Base-by-base conservation (phyloP, 441 rosid species). In the Jatropha multifida region DNA sequence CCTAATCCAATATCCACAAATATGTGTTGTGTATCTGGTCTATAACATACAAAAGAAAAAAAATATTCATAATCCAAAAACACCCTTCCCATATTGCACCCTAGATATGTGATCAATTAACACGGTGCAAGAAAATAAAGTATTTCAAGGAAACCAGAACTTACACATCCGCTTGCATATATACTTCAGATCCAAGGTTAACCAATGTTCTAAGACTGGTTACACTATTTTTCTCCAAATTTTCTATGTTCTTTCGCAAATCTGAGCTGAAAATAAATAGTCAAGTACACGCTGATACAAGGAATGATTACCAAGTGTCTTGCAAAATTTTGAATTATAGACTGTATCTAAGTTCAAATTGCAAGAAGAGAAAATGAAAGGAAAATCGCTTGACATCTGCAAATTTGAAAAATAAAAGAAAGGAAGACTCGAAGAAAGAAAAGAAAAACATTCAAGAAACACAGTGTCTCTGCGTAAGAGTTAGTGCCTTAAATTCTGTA, bases 111-210 rank as follows among this genome's bases (percentile, higher is more conserved):
- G 67, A 10, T 15, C 9, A 44, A 20, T 5, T 48, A 26, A 58
- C 5, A 20, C 38, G 12, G 14, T 60, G 12, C 12, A 7, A 20
- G 69, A 52, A 38, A 75, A 32, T 51, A 15, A n/a, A 69, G 40
- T 26, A 18, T 41, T 63, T 11, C 23, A 60, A 55, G 76, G 26
- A 13, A 76, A 62, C 26, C 69, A 72, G 56, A 23, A 78, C 97
- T 76, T 85, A 96, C 97, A 90, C 97, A 83, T 92, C 91, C 51
- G 97, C 96, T 82, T 94, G 98, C 96, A 91, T 74, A 84, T 91
- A 92, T 20, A 94, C 92, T 80, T 92, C 96, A 75, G 98, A 94
- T 68, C 97, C 99, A 23, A 96, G 87, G 79, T 95, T 93, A 76
- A 92, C 97, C 90, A 85, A 65, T 20, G 99, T 94, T 81, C 87